A percentile compares a stretch with the other conserved stretches of the same genome.
Conservation (phyloP, 345 rosid genomes). For the Corchorus olitorius region DNA sequence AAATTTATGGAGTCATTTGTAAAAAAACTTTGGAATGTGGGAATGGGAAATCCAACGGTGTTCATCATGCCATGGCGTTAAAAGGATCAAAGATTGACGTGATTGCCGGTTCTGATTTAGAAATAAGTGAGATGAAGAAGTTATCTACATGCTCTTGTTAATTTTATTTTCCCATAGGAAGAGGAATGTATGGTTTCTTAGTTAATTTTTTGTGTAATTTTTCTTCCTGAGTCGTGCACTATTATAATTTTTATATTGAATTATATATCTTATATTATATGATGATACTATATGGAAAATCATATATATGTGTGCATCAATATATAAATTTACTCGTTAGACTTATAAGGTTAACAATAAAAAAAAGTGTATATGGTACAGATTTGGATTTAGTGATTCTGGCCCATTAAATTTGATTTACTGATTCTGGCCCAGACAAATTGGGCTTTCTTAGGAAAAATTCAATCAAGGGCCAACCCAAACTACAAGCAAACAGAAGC, state of each 20-base stretch:
- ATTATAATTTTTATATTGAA: not conserved
- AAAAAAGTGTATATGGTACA: too few relatives aligned
- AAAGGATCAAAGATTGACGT: constrained; percentile 69
- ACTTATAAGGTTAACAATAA: too few relatives aligned
- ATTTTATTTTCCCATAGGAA: not conserved
- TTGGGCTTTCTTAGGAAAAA: too few relatives aligned
- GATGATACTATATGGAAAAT: not conserved
- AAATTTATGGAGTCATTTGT: constrained; percentile 50
- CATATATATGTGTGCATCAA: not conserved
- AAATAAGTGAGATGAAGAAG: constrained; percentile 56
- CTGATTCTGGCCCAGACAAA: too few relatives aligned
- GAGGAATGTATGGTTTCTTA: not conserved
- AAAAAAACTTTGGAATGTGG: constrained; percentile 50
- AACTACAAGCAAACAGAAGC: too few relatives aligned
- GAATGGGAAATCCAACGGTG: constrained; percentile 28
- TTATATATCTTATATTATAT: not conserved
- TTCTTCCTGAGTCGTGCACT: not conserved
- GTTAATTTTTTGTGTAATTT: not conserved
- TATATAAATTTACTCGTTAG: too few relatives aligned
- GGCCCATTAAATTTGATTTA: too few relatives aligned
- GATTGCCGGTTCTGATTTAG: constrained; percentile 58
- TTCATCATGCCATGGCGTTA: constrained; percentile 32
- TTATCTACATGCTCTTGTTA: constrained; percentile 60
- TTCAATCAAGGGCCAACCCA: too few relatives aligned
- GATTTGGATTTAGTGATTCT: too few relatives aligned